Evolutionary conservation across 2,329 filamentous ascomycete species (phyloP).

Genomic region (Clonostachys rosea): DNA sequence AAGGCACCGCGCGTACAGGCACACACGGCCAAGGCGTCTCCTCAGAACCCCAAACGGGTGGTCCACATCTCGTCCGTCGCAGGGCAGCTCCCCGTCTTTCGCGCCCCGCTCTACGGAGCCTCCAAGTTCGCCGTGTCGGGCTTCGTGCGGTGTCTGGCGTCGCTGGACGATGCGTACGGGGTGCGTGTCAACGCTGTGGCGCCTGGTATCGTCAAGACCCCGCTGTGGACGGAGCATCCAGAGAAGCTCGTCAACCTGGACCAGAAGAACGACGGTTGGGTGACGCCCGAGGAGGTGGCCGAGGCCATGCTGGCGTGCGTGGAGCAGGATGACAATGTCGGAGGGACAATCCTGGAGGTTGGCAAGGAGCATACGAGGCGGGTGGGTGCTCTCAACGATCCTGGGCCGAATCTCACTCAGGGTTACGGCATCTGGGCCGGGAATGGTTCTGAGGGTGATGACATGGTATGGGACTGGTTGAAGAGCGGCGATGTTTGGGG

Average conservation of each 20-base stretch:
- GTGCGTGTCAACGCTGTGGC: constrained; percentile 37
- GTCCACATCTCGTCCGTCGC: constrained; percentile 31
- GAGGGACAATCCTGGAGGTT: constrained; percentile 36
- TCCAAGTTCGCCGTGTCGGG: constrained; percentile 30
- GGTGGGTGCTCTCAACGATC: constrained; percentile 28
- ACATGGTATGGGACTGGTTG: too few relatives aligned
- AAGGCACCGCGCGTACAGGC: not conserved
- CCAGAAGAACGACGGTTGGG: constrained; percentile 26
- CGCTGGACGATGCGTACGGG: constrained; percentile 20
- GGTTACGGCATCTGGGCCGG: too few relatives aligned
- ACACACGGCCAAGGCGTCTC: constrained; percentile 5
- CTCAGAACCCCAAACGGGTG: constrained; percentile 23
- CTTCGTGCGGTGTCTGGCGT: constrained; percentile 32
- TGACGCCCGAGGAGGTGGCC: constrained; percentile 34
- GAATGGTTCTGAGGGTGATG: too few relatives aligned
- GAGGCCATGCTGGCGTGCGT: constrained; percentile 34
- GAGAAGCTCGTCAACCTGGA: constrained; percentile 34
- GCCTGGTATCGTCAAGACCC: constrained; percentile 36
- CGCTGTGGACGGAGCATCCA: constrained; percentile 36
- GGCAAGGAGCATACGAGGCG: constrained; percentile 18
- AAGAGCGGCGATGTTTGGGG: too few relatives aligned
- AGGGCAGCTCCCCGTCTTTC: constrained; percentile 23
- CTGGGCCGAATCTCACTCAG: constrained; percentile 22
- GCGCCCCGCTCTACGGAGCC: constrained; percentile 29
- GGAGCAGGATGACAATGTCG: constrained; percentile 21